Conservation (phyloP, 129 eudicot genomes). For the Artemisia annua region DNA sequence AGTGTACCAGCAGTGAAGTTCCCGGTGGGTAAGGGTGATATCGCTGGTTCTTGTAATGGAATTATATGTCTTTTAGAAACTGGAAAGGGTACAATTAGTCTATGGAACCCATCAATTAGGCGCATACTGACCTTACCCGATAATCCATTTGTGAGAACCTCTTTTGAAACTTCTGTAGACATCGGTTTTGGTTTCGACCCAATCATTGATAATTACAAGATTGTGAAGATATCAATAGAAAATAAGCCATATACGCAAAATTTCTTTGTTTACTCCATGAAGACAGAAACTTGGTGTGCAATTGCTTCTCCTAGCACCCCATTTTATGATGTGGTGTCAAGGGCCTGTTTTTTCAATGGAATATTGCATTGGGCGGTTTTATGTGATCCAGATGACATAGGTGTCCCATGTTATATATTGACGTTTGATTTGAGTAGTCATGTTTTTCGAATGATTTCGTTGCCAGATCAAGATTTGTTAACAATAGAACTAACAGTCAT, state of each 20-base stretch:
- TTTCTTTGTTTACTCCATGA: conserved; percentile 7
- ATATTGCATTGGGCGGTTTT: conserved; percentile 12
- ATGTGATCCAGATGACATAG: not conserved
- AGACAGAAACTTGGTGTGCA: not conserved
- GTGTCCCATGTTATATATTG: not conserved
- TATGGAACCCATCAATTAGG: conserved; percentile 11
- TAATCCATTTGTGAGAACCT: not conserved
- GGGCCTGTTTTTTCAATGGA: conserved; percentile 14
- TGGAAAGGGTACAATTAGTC: not conserved
- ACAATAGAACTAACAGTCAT: not conserved
- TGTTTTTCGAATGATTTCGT: not conserved
- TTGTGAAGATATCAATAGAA: not conserved
- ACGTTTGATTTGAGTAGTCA: conserved; percentile 1
- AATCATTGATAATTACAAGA: conserved; percentile 8
- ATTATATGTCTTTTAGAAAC: not conserved
- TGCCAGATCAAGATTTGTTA: not conserved
- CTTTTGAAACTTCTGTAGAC: not conserved
- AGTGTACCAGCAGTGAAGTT: not conserved
- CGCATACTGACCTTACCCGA: not conserved
- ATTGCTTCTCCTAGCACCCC: not conserved
- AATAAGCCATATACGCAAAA: too few relatives aligned
- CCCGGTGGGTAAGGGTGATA: not conserved
- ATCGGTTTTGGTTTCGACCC: conserved; percentile 19
- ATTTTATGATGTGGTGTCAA: not conserved
- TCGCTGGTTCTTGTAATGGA: conserved; percentile 1